Percentiles rank a stretch among this genome's conserved stretches.
phyloP scores from a whole-genome alignment of 2,329 filamentous ascomycete genomes.

The Ceratocystis ficicola region DNA sequence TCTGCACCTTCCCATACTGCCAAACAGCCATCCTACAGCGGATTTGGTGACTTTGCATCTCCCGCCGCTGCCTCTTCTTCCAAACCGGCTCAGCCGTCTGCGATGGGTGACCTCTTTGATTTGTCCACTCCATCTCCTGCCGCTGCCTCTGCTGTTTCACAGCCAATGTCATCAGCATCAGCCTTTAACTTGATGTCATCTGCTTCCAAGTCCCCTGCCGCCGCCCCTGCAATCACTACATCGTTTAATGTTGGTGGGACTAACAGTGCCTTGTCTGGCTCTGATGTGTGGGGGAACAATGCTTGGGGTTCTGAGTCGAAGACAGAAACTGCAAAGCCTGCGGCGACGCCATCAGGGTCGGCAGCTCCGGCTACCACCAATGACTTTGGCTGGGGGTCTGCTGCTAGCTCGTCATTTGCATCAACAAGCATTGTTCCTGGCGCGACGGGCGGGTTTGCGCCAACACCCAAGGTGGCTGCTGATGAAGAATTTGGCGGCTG shows the following conservation, averaged over 20 bases:
- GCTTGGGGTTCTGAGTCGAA: slow-evolving; percentile 54
- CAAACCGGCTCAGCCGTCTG: slow-evolving; percentile 41
- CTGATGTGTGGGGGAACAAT: slow-evolving; percentile 77
- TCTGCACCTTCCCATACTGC: slow-evolving; percentile 32
- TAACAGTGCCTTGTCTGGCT: slow-evolving; percentile 34
- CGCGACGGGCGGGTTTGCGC: slow-evolving; percentile 51
- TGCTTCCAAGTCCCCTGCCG: slow-evolving; percentile 33
- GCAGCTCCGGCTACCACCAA: slow-evolving; percentile 32
- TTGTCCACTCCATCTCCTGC: slow-evolving; percentile 46
- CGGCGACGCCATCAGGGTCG: slow-evolving; percentile 34
- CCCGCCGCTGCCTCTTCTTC: slow-evolving; percentile 31
- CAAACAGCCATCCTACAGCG: slow-evolving; percentile 42
- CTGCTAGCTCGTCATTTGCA: slow-evolving; percentile 35
- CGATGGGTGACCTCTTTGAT: slow-evolving; percentile 72
- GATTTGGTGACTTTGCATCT: slow-evolving; percentile 55
- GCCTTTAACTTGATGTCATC: slow-evolving; percentile 65
- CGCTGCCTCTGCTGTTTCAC: slow-evolving; percentile 33
- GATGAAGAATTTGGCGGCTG: slow-evolving; percentile 96
- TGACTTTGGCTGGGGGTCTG: slow-evolving; percentile 51
- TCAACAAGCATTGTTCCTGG: slow-evolving; percentile 50
- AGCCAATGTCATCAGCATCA: slow-evolving; percentile 41
- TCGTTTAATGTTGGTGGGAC: slow-evolving; percentile 30
- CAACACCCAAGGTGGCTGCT: slow-evolving; percentile 58
- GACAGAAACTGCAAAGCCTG: slow-evolving; percentile 44
- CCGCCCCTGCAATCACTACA: slow-evolving; percentile 25